These are phyloP conservation scores for Ceratobasidium sp. DNA, from an alignment of 1,284 basidiomycete genomes.

Conservation along the genomic window DNA sequence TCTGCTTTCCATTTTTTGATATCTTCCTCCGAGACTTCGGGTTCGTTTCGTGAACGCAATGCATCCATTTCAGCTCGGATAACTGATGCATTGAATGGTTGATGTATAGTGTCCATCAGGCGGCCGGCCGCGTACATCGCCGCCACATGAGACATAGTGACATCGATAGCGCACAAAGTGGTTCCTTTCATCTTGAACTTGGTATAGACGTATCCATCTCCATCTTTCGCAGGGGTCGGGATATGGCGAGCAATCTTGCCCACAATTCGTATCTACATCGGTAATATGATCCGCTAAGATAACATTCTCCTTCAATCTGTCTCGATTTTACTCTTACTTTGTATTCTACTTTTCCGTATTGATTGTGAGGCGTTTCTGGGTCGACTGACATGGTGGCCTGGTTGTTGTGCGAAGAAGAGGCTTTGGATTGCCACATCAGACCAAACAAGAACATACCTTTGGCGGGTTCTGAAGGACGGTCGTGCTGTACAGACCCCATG, in stretches of 20 bases:
- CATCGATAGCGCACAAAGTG: slow-evolving; percentile 15
- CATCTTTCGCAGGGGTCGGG: too few species aligned
- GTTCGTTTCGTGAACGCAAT: slow-evolving; percentile 1
- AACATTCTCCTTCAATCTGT: background rate
- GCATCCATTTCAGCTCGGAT: slow-evolving; percentile 33
- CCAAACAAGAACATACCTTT: slow-evolving; percentile 3
- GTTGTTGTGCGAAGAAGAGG: background rate
- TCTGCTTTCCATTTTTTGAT: slow-evolving; percentile 20
- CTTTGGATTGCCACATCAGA: background rate
- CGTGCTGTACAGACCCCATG: too few species aligned
- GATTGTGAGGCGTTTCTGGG: slow-evolving; percentile 7
- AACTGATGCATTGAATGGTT: slow-evolving; percentile 32
- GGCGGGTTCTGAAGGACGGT: too few species aligned
- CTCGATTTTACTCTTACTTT: too few species aligned
- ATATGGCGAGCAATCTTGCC: background rate
- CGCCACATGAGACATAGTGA: slow-evolving; percentile 19
- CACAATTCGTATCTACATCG: slow-evolving; percentile 10
- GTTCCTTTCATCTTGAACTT: slow-evolving; percentile 2
- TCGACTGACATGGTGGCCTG: slow-evolving; percentile 17
- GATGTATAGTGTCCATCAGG: slow-evolving; percentile 19
- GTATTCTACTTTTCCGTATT: slow-evolving; percentile 11
- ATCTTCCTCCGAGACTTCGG: background rate
- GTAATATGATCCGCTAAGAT: background rate
- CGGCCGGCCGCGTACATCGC: slow-evolving; percentile 34
- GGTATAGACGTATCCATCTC: background rate